Conservation (phyloP, 148 eudicot genomes). For the Oxyria digyna region DNA sequence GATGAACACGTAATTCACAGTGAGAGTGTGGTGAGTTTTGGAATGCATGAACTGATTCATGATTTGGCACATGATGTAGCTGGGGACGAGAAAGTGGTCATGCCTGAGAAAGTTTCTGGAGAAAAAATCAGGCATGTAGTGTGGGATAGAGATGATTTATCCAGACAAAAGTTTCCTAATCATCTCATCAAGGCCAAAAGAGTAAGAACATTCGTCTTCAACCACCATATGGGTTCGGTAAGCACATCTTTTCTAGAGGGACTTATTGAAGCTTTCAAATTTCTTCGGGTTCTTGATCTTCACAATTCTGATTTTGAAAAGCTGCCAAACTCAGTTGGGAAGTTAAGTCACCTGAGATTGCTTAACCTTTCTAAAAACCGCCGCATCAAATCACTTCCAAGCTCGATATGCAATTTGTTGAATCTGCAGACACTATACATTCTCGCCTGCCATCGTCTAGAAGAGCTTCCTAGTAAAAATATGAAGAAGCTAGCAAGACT, state of each 20-base stretch:
- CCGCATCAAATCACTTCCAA: background rate
- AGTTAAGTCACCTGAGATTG: conserved; percentile 4
- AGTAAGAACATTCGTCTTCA: conserved; percentile 1
- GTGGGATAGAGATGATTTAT: conserved; percentile 2
- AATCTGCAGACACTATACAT: background rate
- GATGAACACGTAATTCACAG: conserved; percentile 2
- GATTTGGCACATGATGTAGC: background rate
- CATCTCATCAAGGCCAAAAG: background rate
- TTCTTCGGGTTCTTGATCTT: conserved; percentile 6
- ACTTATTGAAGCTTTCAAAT: conserved; percentile 6
- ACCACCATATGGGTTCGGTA: background rate
- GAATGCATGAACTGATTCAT: conserved; percentile 1
- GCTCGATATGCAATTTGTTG: conserved; percentile 5
- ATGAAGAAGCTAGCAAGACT: background rate
- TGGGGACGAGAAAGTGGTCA: background rate
- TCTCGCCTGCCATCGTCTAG: background rate
- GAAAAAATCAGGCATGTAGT: background rate
- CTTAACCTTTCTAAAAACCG: conserved; percentile 4
- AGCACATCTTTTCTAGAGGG: conserved; percentile 2
- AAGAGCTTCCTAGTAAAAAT: background rate
- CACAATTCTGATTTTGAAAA: conserved; percentile 4
- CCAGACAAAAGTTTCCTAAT: background rate
- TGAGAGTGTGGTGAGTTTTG: conserved; percentile 1
- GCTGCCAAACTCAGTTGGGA: conserved; percentile 1
- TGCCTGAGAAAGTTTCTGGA: background rate